Percentiles rank a stretch among this genome's conserved stretches.
Conservation (phyloP, 257 asterid genomes). For the Galeopsis tetrahit region DNA sequence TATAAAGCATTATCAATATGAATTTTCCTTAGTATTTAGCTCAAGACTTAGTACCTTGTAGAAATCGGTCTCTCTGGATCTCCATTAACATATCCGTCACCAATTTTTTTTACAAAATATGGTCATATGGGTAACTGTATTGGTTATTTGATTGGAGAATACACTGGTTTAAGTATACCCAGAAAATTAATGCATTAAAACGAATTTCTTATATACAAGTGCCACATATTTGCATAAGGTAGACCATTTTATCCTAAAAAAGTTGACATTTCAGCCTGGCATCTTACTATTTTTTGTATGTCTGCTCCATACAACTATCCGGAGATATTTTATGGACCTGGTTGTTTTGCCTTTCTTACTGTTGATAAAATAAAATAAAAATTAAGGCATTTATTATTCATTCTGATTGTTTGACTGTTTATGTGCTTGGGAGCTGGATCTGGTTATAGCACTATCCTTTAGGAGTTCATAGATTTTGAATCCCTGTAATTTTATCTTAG, state of each 20-base stretch:
- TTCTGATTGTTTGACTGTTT: constrained; percentile 2
- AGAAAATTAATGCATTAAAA: constrained; percentile 2
- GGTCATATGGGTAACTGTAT: background rate
- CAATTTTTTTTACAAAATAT: background rate
- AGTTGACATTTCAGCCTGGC: constrained; percentile 1
- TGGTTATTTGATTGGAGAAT: background rate
- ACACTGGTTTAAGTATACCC: constrained; percentile 9
- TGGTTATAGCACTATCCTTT: constrained; percentile 22
- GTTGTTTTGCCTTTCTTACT: background rate
- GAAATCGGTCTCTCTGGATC: constrained; percentile 8
- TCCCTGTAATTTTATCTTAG: background rate
- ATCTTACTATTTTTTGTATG: constrained; percentile 2
- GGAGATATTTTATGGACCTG: background rate
- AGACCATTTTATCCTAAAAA: background rate
- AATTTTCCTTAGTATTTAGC: background rate
- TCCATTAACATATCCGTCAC: background rate
- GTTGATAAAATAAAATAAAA: no score
- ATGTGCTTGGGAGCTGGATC: constrained; percentile 19
- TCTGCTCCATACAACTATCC: background rate
- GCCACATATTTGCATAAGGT: background rate
- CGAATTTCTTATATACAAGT: background rate
- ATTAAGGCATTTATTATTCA: background rate
- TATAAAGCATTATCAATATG: background rate
- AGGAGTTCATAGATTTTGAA: constrained; percentile 3
- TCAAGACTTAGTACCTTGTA: background rate